Percentiles rank a stretch among this genome's conserved stretches.
Conservation (phyloP, 2,329 filamentous ascomycete species). For the Penicillium sp. region DNA sequence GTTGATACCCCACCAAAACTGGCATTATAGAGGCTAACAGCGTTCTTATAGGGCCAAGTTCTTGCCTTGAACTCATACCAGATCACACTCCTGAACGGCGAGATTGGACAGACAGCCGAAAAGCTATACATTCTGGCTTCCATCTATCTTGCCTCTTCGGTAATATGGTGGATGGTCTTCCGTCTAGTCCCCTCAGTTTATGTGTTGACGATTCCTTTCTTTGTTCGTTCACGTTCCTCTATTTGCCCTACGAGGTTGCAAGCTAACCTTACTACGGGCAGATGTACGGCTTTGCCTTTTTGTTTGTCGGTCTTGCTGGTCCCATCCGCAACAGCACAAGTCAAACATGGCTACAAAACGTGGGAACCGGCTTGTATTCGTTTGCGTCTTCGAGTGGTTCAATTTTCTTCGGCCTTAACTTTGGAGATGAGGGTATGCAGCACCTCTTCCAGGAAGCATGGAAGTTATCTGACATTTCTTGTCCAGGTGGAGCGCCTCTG, state of each 20-base stretch:
- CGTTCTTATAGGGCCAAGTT: conserved; percentile 51
- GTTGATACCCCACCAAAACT: background rate
- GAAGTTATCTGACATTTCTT: background rate
- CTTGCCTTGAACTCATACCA: conserved; percentile 68
- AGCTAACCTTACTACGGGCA: background rate
- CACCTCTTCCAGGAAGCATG: background rate
- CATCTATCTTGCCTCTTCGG: conserved; percentile 60
- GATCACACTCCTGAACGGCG: conserved; percentile 66
- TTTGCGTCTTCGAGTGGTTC: conserved; percentile 65
- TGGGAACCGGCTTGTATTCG: conserved; percentile 63
- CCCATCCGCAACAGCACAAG: background rate
- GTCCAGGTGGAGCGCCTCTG: background rate
- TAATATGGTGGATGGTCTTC: conserved; percentile 65
- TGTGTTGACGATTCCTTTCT: conserved; percentile 60
- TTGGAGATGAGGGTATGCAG: conserved; percentile 64
- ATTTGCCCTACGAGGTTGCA: background rate
- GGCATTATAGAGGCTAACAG: background rate
- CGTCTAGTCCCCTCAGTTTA: conserved; percentile 60
- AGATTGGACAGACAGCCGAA: conserved; percentile 59
- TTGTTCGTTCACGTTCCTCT: conserved; percentile 25
- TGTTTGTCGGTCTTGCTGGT: conserved; percentile 43
- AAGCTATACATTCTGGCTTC: conserved; percentile 63
- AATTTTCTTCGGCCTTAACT: conserved; percentile 68
- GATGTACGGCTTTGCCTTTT: conserved; percentile 64
- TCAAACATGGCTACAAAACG: conserved; percentile 56